phyloP scores from a whole-genome alignment of 2,329 filamentous ascomycete genomes.

The Aspergillus neoniger region DNA sequence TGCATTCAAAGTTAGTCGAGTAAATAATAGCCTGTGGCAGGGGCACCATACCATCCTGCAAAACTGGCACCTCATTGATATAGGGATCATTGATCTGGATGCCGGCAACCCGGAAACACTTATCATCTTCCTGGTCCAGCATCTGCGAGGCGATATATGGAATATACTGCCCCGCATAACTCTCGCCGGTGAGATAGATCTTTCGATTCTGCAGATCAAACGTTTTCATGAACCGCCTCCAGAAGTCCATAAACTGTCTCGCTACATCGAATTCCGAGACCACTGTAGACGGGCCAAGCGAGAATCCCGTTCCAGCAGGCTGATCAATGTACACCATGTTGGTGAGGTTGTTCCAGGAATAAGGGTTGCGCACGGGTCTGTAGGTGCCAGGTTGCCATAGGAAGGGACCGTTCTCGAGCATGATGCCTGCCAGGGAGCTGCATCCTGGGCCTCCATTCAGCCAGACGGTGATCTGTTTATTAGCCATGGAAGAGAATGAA shows the following conservation, averaged over 20 bases:
- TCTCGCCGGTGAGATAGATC: slow-evolving; percentile 73
- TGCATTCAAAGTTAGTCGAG: slow-evolving; percentile 4
- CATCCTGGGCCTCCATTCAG: slow-evolving; percentile 57
- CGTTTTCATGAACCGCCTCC: slow-evolving; percentile 70
- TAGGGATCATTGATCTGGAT: slow-evolving; percentile 73
- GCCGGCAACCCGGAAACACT: slow-evolving; percentile 67
- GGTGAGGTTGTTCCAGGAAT: slow-evolving; percentile 70
- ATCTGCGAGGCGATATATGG: slow-evolving; percentile 74
- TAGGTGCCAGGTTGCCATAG: slow-evolving; percentile 70
- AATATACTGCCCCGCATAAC: slow-evolving; percentile 67
- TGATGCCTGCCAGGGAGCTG: slow-evolving; percentile 63
- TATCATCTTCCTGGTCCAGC: slow-evolving; percentile 66
- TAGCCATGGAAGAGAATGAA: neutral
- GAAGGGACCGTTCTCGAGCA: slow-evolving; percentile 76
- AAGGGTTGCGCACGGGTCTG: slow-evolving; percentile 64
- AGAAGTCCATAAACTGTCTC: slow-evolving; percentile 72
- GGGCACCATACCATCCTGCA: slow-evolving; percentile 46
- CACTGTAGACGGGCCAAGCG: slow-evolving; percentile 64
- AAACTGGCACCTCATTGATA: slow-evolving; percentile 56
- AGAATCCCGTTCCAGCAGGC: slow-evolving; percentile 64
- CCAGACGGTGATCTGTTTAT: slow-evolving; percentile 37
- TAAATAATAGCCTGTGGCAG: slow-evolving; percentile 1
- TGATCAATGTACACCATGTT: slow-evolving; percentile 66
- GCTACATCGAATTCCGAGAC: slow-evolving; percentile 68
- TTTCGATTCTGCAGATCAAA: slow-evolving; percentile 69